Evolutionary conservation across 345 rosid species (phyloP), one percentile per base, ranked within the genome.

Genomic region (Limnanthes douglasii): DNA sequence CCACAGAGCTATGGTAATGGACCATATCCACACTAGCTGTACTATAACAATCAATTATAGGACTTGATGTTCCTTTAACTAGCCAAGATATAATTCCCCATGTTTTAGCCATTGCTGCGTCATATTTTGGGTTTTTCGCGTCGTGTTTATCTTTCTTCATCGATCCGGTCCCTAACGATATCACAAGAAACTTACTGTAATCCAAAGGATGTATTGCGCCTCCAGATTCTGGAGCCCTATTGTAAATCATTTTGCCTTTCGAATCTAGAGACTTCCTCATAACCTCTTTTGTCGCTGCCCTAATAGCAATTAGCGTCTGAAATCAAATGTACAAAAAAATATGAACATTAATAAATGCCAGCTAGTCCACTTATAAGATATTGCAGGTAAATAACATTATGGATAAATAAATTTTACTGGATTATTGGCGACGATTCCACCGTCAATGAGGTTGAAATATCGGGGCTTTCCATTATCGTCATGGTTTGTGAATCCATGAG

Each of bases 381-480:
- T 15, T 8, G 18, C 4, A 2, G 13, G 1, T 0, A 10, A 33
- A 16, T 34, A 21, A 37, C 6, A 15, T 16, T 36, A 3, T 5
- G 2, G n/a, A 4, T 6, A 3, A 33, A 41, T 7, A 46, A 13
- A 15, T 20, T 56, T n/a, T n/a, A 78, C 95, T 6, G 95, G 95
- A 34, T 83, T 78, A 43, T 53, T 72, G 16, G 92, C 84, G 0
- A 75, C 64, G 6, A 83, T 18, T 15, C 72, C 86, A 8, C 95
- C 92, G 23, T 83, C 95, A 11, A 83, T 54, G 21, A 78, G 84
- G 64, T 84, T 68, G 41, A 64, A 75, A 33, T 78, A 84, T 3
- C 36, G 37, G 8, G 26, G 26, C 5, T 42, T 56, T 21, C 64
- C 66, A 41, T 39, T 6, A 7, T 42, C 10, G n/a, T n/a, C n/a